Conservation (phyloP, 2,329 filamentous ascomycete species). For the Tricladium varicosporioides region DNA sequence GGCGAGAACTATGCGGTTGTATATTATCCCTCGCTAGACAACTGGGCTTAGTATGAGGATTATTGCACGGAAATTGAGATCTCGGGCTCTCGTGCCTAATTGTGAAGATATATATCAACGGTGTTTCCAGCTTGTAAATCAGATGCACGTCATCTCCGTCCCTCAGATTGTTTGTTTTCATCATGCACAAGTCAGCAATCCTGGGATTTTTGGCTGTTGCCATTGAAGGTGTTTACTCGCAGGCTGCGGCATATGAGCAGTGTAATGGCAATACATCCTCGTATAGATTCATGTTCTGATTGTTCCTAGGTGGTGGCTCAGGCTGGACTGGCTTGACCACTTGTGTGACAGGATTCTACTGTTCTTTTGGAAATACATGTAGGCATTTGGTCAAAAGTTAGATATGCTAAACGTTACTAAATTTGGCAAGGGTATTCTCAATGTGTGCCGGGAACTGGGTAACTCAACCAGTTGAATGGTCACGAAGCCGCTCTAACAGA, state of each 20-base stretch:
- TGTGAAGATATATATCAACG: not conserved
- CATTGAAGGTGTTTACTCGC: not conserved
- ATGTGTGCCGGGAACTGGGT: too few species aligned
- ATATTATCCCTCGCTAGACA: not conserved
- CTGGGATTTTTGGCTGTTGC: not conserved
- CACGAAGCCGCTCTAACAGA: too few species aligned
- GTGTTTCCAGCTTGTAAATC: not conserved
- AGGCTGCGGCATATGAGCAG: not conserved
- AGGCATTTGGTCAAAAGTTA: too few species aligned
- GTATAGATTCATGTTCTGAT: too few species aligned
- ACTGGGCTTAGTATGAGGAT: not conserved
- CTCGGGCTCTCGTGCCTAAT: not conserved
- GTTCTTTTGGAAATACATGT: too few species aligned
- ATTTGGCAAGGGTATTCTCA: too few species aligned
- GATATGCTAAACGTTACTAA: too few species aligned
- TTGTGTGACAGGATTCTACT: too few species aligned
- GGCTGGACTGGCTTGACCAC: too few species aligned
- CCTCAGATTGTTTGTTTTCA: not conserved
- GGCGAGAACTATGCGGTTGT: not conserved
- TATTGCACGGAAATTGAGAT: not conserved
- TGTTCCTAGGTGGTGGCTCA: too few species aligned
- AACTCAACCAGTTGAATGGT: too few species aligned
- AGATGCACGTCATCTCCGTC: not conserved
- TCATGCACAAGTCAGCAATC: not conserved
- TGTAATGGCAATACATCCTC: not conserved